A percentile compares a stretch with the other conserved stretches of the same genome.
Conservation (phyloP, 2,329 filamentous ascomycete species). For the Aspergillus sp. region DNA sequence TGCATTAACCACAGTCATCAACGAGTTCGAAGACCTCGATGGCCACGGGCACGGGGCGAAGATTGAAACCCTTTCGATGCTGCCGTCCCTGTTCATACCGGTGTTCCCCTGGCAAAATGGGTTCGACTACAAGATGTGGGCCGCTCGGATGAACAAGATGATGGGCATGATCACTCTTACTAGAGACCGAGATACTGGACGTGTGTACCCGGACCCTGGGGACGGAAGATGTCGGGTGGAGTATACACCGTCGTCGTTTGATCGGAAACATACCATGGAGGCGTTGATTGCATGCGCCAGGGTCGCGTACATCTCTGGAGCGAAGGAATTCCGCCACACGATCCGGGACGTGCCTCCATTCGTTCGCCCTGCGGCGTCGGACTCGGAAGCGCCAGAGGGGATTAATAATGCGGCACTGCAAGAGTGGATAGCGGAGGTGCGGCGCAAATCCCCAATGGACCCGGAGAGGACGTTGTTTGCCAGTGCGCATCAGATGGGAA, state of each 20-base stretch:
- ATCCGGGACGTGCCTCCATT: conserved; percentile 58
- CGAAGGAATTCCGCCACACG: conserved; percentile 64
- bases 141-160: conserved; percentile 59
- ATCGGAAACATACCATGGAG: conserved; percentile 61
- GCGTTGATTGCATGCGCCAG: conserved; percentile 64
- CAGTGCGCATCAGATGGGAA: conserved; percentile 45
- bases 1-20: conserved; percentile 70
- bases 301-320: conserved; percentile 68
- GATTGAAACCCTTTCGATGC: conserved; percentile 66
- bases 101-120: conserved; percentile 58
- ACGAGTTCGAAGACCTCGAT: conserved; percentile 72
- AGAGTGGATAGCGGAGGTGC: conserved; percentile 44
- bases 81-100: conserved; percentile 57
- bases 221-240: conserved; percentile 57
- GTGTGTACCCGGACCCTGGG: conserved; percentile 60
- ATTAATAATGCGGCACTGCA: conserved; percentile 48
- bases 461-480: conserved; percentile 37
- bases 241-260: conserved; percentile 63
- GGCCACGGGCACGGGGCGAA: conserved; percentile 71
- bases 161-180: conserved; percentile 63
- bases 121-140: conserved; percentile 62
- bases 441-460: conserved; percentile 36
- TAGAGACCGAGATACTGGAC: conserved; percentile 66
- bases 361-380: conserved; percentile 32
- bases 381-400: conserved; percentile 26